Base-by-base conservation (phyloP, 2,329 filamentous ascomycete species). In the Calonectria multiphialidica region DNA sequence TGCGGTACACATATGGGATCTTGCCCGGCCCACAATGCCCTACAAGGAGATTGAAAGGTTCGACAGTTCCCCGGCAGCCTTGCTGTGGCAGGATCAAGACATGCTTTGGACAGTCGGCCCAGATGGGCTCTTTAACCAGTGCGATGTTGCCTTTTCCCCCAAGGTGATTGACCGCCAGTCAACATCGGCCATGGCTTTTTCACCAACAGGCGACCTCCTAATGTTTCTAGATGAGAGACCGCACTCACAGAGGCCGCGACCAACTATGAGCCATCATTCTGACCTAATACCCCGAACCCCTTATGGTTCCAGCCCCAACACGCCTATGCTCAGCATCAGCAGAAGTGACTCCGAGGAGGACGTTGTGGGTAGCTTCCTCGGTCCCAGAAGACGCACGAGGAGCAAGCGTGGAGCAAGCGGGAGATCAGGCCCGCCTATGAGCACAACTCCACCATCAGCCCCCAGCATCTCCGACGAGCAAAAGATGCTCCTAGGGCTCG, bases 261-360 rank as follows among this genome's bases (percentile, higher is more conserved):
- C 84, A 5, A 79, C 83, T 1, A 81, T 82, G 16, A 75, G 81
- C 12, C 78, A 83, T 66, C 80, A 86, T 61, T 61, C 82, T 47
- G 79, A 83, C 30, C 76, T 80, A 37, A 73, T 81, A 64, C 82
- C 84, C 3, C 82, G 85, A 16, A 82, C 85, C 1, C 84, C 86
- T 0, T 89, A 87, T 62, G 85, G 86, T 70, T 87, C 89, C 0
- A 90, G 86, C 64, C 86, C 88, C 1, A 86, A 83, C 18, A 84
- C 85, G 0, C 87, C 87, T 6, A 85, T 88, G 77, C 82, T 91
- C 25, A 90, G 88, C 75, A 86, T 89, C 66, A 92, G 89, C 76
- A 87, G 88, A 55, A 93, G 90, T 75, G 91, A 93, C 75, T 93
- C 91, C 0, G 91, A 93, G 77, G 91, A 93, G 74, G 91, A 93